Evolutionary conservation across 1,284 basidiomycete species (phyloP).

Genomic region (Sporisorium sorghi): DNA sequence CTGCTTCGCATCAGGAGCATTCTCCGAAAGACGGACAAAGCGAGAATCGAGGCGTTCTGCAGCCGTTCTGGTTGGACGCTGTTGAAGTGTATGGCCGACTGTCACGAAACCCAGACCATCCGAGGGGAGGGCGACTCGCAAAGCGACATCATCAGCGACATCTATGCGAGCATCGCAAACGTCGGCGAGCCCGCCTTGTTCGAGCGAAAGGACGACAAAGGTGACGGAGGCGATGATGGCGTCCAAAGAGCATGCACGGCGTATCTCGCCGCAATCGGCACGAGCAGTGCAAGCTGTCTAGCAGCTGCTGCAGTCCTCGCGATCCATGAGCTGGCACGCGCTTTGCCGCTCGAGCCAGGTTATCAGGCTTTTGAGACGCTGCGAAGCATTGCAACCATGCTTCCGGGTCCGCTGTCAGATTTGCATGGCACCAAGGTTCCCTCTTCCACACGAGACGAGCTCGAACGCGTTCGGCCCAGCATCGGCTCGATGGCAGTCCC

Average conservation of each 20-base stretch:
- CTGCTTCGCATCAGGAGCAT: constrained; percentile 29
- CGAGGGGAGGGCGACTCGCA: constrained; percentile 6
- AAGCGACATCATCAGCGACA: constrained; percentile 39
- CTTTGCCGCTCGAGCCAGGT: constrained; percentile 18
- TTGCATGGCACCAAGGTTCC: constrained; percentile 9
- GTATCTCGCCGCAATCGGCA: constrained; percentile 13
- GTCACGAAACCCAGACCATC: background rate
- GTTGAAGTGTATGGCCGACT: constrained; percentile 20
- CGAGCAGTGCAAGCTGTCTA: constrained; percentile 11
- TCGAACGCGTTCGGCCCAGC: constrained; percentile 25
- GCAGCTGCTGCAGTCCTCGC: constrained; percentile 20
- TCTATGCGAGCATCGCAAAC: constrained; percentile 23
- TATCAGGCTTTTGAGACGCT: constrained; percentile 27
- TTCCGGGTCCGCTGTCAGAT: background rate
- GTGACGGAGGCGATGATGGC: background rate
- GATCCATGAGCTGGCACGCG: constrained; percentile 15
- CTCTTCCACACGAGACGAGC: constrained; percentile 14
- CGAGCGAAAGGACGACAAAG: constrained; percentile 2
- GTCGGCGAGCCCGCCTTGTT: constrained; percentile 9
- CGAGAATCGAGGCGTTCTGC: constrained; percentile 17
- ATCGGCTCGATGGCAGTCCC: constrained; percentile 2
- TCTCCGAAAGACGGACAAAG: constrained; percentile 12
- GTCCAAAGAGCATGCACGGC: background rate
- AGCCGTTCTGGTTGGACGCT: constrained; percentile 20
- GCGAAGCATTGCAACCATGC: constrained; percentile 16